Conservation (phyloP, 306 rosid genomes). For the Quercus rubra region DNA sequence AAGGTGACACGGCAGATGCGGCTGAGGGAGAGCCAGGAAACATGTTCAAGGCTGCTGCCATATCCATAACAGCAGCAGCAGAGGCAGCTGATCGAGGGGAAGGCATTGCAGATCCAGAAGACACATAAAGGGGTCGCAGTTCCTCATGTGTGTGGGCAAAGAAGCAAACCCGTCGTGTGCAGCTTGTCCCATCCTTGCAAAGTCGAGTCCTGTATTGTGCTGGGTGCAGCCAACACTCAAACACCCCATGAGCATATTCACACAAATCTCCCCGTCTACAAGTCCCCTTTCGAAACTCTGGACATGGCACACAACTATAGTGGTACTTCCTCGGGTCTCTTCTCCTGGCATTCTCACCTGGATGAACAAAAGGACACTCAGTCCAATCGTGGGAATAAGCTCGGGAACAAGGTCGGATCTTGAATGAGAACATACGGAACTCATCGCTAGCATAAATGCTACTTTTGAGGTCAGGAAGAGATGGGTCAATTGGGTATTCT, state of each 20-base stretch:
- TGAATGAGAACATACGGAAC: conserved; percentile 88
- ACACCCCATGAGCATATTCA: conserved; percentile 94
- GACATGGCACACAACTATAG: conserved; percentile 93
- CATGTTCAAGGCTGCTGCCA: conserved; percentile 85
- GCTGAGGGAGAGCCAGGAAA: conserved; percentile 83
- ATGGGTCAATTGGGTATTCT: conserved; percentile 85
- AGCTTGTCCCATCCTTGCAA: conserved; percentile 81
- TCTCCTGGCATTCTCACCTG: conserved; percentile 93
- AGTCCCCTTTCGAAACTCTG: conserved; percentile 85
- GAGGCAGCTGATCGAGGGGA: conserved; percentile 70
- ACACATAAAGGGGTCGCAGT: conserved; percentile 74
- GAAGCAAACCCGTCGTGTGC: conserved; percentile 78
- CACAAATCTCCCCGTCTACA: conserved; percentile 93
- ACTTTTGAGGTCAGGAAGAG: conserved; percentile 90
- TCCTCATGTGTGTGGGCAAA: conserved; percentile 77
- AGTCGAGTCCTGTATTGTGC: conserved; percentile 92
- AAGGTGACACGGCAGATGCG: conserved; percentile 60
- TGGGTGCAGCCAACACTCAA: conserved; percentile 96
- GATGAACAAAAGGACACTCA: conserved; percentile 94
- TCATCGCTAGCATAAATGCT: conserved; percentile 88
- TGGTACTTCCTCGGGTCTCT: conserved; percentile 90
- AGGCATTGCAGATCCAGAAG: conserved; percentile 84
- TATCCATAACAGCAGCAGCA: conserved; percentile 79
- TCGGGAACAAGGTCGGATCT: conserved; percentile 90
- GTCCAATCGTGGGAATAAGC: conserved; percentile 98